phyloP scores from a whole-genome alignment of 805 yeast species.

The Suhomyces faveliae region DNA sequence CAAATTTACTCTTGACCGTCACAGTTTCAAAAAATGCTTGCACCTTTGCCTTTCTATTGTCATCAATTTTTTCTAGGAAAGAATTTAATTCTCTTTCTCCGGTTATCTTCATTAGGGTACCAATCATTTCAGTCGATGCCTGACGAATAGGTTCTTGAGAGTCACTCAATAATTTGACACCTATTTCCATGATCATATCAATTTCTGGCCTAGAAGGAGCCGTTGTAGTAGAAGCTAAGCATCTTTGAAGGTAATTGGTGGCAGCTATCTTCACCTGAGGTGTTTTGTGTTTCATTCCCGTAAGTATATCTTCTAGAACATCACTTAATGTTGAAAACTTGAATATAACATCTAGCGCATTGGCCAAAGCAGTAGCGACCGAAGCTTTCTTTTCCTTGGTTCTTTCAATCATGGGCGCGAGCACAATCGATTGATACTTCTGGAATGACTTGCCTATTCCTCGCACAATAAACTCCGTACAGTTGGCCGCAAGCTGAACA shows the following conservation, averaged over 20 bases:
- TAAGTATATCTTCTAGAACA: conserved; percentile 57
- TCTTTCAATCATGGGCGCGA: conserved; percentile 71
- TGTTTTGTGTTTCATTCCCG: conserved; percentile 68
- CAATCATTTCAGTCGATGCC: conserved; percentile 73
- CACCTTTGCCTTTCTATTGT: conserved; percentile 66
- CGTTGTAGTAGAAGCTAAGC: conserved; percentile 50
- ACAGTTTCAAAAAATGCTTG: conserved; percentile 55
- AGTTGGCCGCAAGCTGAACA: conserved; percentile 73
- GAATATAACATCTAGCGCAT: conserved; percentile 66
- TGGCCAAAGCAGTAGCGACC: conserved; percentile 68
- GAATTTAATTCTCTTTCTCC: conserved; percentile 68
- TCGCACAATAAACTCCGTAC: conserved; percentile 56
- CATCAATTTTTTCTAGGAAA: conserved; percentile 70
- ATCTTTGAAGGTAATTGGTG: conserved; percentile 61
- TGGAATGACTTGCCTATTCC: conserved; percentile 63
- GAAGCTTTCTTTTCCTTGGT: conserved; percentile 83
- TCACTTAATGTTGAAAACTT: conserved; percentile 49
- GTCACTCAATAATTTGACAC: conserved; percentile 69
- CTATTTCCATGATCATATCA: conserved; percentile 53
- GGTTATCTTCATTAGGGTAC: conserved; percentile 76
- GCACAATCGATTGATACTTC: conserved; percentile 50
- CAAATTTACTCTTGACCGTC: conserved; percentile 46
- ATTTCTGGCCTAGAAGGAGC: conserved; percentile 55
- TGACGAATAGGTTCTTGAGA: conserved; percentile 82
- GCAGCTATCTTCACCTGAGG: conserved; percentile 79